Percentiles rank a stretch among this genome's conserved stretches.
Conservation (phyloP, 140 eudicot species). For the Stevia rebaudiana region DNA sequence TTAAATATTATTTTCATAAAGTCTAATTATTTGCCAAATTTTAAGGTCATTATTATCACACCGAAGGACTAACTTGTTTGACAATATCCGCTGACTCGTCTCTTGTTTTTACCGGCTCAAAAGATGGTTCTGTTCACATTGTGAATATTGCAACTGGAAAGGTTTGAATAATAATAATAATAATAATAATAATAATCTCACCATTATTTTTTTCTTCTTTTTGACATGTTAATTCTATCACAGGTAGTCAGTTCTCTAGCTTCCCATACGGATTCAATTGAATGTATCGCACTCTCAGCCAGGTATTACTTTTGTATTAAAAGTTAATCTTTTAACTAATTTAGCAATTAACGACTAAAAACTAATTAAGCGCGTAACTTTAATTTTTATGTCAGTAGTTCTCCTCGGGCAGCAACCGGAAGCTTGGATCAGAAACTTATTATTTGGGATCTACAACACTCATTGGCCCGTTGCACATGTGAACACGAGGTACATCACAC, state of each 20-base stretch:
- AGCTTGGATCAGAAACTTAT: conserved; percentile 85
- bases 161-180: conserved; percentile 48
- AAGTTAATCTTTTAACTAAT: not conserved
- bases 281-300: conserved; percentile 64
- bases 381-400: conserved; percentile 39
- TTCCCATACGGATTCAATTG: conserved; percentile 77
- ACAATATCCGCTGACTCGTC: conserved; percentile 68
- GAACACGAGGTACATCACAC: conserved; percentile 69
- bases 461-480: conserved; percentile 64
- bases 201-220: not conserved
- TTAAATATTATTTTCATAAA: no score
- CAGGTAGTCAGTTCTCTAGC: conserved; percentile 80
- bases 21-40: no score
- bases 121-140: conserved; percentile 63
- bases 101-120: conserved; percentile 81
- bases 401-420: conserved; percentile 87
- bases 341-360: not conserved
- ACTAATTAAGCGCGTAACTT: not conserved
- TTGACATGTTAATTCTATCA: not conserved
- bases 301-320: conserved; percentile 35
- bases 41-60: conserved; percentile 80
- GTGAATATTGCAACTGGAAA: conserved; percentile 70
- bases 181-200: no score
- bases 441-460: conserved; percentile 79
- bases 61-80: conserved; percentile 80